Conservation (phyloP, 2,329 filamentous ascomycete species). For the Beauveria medogensis region DNA sequence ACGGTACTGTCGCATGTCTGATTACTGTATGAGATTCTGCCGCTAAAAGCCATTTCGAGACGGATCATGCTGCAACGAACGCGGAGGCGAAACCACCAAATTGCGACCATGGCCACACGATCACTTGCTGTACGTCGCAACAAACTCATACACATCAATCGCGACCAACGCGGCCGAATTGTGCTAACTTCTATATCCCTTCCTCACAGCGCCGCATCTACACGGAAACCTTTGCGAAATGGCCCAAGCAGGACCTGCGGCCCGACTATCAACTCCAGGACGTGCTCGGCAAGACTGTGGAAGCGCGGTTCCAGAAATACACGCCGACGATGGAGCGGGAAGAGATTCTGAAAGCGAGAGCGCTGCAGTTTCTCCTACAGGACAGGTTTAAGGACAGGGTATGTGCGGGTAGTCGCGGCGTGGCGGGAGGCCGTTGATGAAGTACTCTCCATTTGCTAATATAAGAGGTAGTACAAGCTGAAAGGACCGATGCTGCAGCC, state of each 20-base stretch:
- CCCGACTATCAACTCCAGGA: constrained; percentile 56
- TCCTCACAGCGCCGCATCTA: constrained; percentile 27
- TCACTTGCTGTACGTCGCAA: constrained; percentile 4
- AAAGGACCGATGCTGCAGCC: constrained; percentile 47
- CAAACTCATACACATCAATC: neutral
- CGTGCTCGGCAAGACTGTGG: constrained; percentile 34
- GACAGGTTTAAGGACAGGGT: constrained; percentile 52
- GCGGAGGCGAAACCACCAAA: neutral
- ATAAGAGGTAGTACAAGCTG: constrained; percentile 26
- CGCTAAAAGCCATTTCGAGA: neutral
- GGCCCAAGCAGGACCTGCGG: constrained; percentile 57
- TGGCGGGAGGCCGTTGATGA: neutral
- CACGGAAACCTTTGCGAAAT: constrained; percentile 37
- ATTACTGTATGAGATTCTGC: constrained; percentile 3
- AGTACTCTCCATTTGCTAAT: constrained; percentile 3
- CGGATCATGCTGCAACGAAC: neutral
- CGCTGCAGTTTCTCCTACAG: constrained; percentile 49
- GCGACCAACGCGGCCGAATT: neutral
- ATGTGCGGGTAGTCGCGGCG: constrained; percentile 14
- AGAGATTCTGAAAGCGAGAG: constrained; percentile 50
- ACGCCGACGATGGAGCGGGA: constrained; percentile 33
- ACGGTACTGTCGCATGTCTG: constrained; percentile 3
- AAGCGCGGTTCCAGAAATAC: constrained; percentile 26
- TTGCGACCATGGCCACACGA: constrained; percentile 5
- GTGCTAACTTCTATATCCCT: neutral